Evolutionary conservation across 345 rosid species (phyloP).

Genomic region (Salix exigua): DNA sequence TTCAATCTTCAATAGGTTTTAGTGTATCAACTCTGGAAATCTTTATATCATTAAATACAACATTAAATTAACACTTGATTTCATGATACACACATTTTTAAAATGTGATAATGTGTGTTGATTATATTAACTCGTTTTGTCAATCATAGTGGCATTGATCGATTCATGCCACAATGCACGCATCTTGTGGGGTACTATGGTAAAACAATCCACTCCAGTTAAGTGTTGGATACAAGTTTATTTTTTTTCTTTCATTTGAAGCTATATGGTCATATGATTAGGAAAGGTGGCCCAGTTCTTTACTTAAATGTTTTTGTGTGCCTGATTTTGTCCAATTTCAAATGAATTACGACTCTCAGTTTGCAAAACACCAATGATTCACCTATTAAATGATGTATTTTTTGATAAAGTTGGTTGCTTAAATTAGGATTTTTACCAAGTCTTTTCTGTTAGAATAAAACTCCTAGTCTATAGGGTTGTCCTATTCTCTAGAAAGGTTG

Average conservation of each 20-base stretch:
- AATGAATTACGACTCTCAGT: neutral
- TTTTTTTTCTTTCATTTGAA: neutral
- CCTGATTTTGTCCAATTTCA: neutral
- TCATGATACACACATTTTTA: neutral
- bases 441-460: too few relatives aligned
- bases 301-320: neutral
- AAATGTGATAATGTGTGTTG: neutral
- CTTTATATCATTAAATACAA: too few relatives aligned
- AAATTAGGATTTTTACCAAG: too few relatives aligned
- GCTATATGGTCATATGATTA: neutral
- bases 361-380: neutral
- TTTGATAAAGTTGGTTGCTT: too few relatives aligned
- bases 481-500: too few relatives aligned
- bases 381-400: neutral
- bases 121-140: slow-evolving; percentile 4
- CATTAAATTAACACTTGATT: neutral
- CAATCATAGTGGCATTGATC: slow-evolving; percentile 80
- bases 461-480: too few relatives aligned
- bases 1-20: too few relatives aligned
- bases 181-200: slow-evolving; percentile 85
- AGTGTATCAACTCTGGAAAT: too few relatives aligned
- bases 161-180: slow-evolving; percentile 94
- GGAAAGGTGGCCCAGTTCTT: neutral
- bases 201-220: slow-evolving; percentile 87
- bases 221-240: neutral